A percentile compares a stretch with the other conserved stretches of the same genome.
phyloP scores from a whole-genome alignment of 495 filamentous ascomycete genomes.

The Xylaria telfairii region DNA sequence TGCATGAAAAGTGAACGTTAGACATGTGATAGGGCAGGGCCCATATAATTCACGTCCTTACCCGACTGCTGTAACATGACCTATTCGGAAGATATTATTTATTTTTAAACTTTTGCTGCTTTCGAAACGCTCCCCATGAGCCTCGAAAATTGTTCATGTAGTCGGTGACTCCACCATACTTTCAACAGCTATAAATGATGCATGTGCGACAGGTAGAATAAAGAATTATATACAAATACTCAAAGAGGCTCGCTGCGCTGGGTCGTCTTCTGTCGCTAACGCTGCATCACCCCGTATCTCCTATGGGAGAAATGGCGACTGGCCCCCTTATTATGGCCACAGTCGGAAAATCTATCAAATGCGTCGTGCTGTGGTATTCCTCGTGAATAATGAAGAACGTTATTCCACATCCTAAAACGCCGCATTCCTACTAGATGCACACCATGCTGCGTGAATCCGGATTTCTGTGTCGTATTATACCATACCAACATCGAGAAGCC shows the following conservation, averaged over 20 bases:
- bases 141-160: background rate
- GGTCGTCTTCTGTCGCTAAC: slow-evolving; percentile 19
- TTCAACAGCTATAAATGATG: slow-evolving; percentile 12
- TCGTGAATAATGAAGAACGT: slow-evolving; percentile 31
- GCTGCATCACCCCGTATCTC: slow-evolving; percentile 14
- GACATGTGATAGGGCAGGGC: background rate
- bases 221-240: slow-evolving; percentile 43
- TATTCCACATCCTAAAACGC: slow-evolving; percentile 20
- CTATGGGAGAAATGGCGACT: slow-evolving; percentile 7
- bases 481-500: slow-evolving; percentile 31
- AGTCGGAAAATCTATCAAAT: slow-evolving; percentile 35
- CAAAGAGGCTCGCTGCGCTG: slow-evolving; percentile 24
- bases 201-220: slow-evolving; percentile 28
- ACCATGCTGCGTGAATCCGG: slow-evolving; percentile 28
- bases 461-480: slow-evolving; percentile 28
- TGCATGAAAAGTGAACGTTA: background rate
- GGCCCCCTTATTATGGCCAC: slow-evolving; percentile 20
- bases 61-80: background rate
- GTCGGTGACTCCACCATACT: background rate
- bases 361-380: slow-evolving; percentile 35
- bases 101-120: background rate
- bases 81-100: slow-evolving; percentile 5
- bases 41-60: background rate
- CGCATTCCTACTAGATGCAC: slow-evolving; percentile 6
- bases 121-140: slow-evolving; percentile 4